Percentiles rank a stretch among this genome's conserved stretches.
phyloP scores from a whole-genome alignment of 208 protist species.

The Trypanosoma boissoni region DNA sequence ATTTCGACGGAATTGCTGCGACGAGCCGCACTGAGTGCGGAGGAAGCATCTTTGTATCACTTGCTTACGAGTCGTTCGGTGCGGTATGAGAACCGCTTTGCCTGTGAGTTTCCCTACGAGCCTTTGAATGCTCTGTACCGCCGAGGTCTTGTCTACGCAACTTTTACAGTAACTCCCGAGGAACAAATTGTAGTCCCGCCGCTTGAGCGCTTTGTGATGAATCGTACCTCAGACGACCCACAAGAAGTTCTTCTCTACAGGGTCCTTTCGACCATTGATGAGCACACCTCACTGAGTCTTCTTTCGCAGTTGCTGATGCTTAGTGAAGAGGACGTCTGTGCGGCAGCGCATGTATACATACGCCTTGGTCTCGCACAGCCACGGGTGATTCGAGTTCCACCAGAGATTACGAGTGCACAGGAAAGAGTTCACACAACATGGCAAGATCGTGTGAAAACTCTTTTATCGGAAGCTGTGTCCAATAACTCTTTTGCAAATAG shows the following conservation, averaged over 20 bases:
- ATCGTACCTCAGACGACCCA: slow-evolving; percentile 92
- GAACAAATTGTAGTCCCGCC: slow-evolving; percentile 92
- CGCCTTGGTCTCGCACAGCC: slow-evolving; percentile 88
- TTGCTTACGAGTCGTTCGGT: slow-evolving; percentile 20
- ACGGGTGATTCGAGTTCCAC: slow-evolving; percentile 39
- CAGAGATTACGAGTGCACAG: slow-evolving; percentile 14
- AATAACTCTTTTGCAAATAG: background rate
- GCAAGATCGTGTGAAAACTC: slow-evolving; percentile 29
- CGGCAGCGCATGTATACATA: slow-evolving; percentile 87
- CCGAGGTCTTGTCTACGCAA: slow-evolving; percentile 87
- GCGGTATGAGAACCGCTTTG: slow-evolving; percentile 29
- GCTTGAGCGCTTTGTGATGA: slow-evolving; percentile 97
- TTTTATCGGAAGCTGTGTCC: background rate
- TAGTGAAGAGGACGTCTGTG: slow-evolving; percentile 87
- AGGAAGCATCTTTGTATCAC: slow-evolving; percentile 46
- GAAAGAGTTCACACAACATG: slow-evolving; percentile 53
- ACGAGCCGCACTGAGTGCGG: slow-evolving; percentile 19
- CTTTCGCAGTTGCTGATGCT: slow-evolving; percentile 92
- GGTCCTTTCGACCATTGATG: slow-evolving; percentile 95
- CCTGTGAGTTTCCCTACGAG: slow-evolving; percentile 51
- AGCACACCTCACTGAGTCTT: slow-evolving; percentile 88
- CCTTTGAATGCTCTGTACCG: slow-evolving; percentile 68
- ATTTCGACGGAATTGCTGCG: slow-evolving; percentile 21
- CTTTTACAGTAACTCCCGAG: slow-evolving; percentile 82
- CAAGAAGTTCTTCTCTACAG: slow-evolving; percentile 96